These are phyloP conservation scores for Teunomyces barrocoloradensis DNA, from an alignment of 805 yeast genomes.

Conservation along the genomic window DNA sequence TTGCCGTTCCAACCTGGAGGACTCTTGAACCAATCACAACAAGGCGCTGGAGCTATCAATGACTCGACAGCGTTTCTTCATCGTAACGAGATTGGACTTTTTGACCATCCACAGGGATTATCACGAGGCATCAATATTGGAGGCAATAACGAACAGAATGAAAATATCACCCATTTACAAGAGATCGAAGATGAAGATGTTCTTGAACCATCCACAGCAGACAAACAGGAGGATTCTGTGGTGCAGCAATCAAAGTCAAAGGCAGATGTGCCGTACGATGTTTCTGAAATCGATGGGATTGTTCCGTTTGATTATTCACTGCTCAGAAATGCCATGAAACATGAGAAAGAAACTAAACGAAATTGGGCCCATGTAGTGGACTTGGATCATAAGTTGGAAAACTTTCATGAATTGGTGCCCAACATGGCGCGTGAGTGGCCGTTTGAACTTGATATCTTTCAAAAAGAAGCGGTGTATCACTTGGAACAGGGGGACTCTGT, in stretches of 20 bases:
- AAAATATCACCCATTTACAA: slow-evolving; percentile 13
- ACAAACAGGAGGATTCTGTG: no score
- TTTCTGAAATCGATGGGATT: slow-evolving; percentile 47
- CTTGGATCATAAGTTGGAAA: slow-evolving; percentile 74
- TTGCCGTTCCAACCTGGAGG: slow-evolving; percentile 97
- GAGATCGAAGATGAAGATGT: slow-evolving; percentile 8
- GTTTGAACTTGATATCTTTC: slow-evolving; percentile 90
- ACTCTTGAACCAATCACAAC: slow-evolving; percentile 16
- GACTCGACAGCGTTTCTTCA: slow-evolving; percentile 49
- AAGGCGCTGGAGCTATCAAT: slow-evolving; percentile 13
- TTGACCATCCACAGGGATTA: slow-evolving; percentile 81
- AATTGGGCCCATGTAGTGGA: slow-evolving; percentile 97
- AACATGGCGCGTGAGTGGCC: slow-evolving; percentile 95
- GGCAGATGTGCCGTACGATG: slow-evolving; percentile 26
- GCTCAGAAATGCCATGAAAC: slow-evolving; percentile 21
- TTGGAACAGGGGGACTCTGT: slow-evolving; percentile 98
- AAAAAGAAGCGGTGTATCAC: slow-evolving; percentile 95
- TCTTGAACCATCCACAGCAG: not conserved
- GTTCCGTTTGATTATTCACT: slow-evolving; percentile 33
- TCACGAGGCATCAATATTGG: slow-evolving; percentile 58
- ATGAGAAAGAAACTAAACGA: slow-evolving; percentile 37
- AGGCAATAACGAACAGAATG: slow-evolving; percentile 4
- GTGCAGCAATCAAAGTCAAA: not conserved
- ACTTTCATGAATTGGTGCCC: slow-evolving; percentile 86
- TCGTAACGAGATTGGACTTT: slow-evolving; percentile 69